Evolutionary conservation across 1,139 yeast species (phyloP).

Genomic region (Yamadazyma triangularis): DNA sequence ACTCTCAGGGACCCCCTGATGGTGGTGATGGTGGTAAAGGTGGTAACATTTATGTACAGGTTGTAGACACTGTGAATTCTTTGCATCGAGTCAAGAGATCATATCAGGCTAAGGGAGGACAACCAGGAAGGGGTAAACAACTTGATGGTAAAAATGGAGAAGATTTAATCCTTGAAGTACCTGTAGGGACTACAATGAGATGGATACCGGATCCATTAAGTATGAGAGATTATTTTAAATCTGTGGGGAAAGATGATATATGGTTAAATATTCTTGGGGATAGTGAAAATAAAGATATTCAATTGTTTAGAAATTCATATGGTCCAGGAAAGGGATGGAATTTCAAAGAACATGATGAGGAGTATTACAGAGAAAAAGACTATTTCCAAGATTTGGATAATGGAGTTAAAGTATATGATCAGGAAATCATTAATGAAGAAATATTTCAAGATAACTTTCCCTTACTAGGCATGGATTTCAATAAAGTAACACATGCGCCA

Average conservation of each 20-base stretch:
- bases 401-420: constrained; percentile 62
- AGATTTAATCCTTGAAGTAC: constrained; percentile 77
- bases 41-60: constrained; percentile 80
- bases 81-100: constrained; percentile 64
- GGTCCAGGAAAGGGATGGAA: constrained; percentile 82
- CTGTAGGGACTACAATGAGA: constrained; percentile 81
- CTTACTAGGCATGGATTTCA: constrained; percentile 70
- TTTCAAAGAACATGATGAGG: constrained; percentile 71
- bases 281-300: constrained; percentile 30
- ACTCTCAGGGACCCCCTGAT: constrained; percentile 89
- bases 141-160: constrained; percentile 81
- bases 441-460: constrained; percentile 67
- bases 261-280: constrained; percentile 25
- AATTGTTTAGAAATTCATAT: constrained; percentile 56
- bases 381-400: constrained; percentile 63
- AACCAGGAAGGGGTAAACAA: constrained; percentile 67
- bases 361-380: constrained; percentile 57
- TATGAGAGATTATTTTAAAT: constrained; percentile 32
- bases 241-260: constrained; percentile 18
- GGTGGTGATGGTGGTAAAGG: constrained; percentile 99
- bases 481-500: constrained; percentile 61
- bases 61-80: constrained; percentile 65
- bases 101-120: constrained; percentile 71
- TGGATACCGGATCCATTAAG: constrained; percentile 78
- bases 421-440: constrained; percentile 58